A percentile compares a stretch with the other conserved stretches of the same genome.
phyloP scores from a whole-genome alignment of 2,329 filamentous ascomycete species.

The Penicillium hordei region DNA sequence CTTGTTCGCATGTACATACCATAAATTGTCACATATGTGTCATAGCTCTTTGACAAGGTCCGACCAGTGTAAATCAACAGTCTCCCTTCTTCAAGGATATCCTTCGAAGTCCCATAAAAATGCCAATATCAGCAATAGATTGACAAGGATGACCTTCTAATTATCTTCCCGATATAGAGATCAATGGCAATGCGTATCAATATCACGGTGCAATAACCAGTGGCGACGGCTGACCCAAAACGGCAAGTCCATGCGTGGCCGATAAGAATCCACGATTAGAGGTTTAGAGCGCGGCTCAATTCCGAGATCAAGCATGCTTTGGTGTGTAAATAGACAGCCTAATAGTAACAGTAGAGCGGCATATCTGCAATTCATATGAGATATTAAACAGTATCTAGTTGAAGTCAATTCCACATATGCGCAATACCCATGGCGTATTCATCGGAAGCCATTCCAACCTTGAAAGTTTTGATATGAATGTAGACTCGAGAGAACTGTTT shows the following conservation, averaged over 20 bases:
- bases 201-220: conserved; percentile 3
- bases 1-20: neutral
- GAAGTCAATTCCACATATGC: neutral
- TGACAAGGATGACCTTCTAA: neutral
- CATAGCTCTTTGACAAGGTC: neutral
- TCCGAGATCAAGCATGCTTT: neutral
- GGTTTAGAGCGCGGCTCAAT: conserved; percentile 3
- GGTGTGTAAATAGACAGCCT: neutral
- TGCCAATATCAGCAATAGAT: neutral
- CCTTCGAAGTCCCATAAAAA: neutral
- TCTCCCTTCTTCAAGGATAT: neutral
- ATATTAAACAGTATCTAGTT: neutral
- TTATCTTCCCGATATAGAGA: neutral
- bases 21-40: no score
- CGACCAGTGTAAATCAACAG: neutral
- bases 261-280: conserved; percentile 20
- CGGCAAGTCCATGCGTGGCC: conserved; percentile 20
- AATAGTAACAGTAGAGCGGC: neutral
- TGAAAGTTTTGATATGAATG: neutral
- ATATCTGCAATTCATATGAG: conserved; percentile 4
- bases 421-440: neutral
- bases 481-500: neutral
- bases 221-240: conserved; percentile 16
- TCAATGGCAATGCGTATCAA: neutral
- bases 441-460: neutral